These are phyloP conservation scores for Cytospora piceicola DNA, from an alignment of 2,329 filamentous ascomycete genomes.

Conservation along the genomic window DNA sequence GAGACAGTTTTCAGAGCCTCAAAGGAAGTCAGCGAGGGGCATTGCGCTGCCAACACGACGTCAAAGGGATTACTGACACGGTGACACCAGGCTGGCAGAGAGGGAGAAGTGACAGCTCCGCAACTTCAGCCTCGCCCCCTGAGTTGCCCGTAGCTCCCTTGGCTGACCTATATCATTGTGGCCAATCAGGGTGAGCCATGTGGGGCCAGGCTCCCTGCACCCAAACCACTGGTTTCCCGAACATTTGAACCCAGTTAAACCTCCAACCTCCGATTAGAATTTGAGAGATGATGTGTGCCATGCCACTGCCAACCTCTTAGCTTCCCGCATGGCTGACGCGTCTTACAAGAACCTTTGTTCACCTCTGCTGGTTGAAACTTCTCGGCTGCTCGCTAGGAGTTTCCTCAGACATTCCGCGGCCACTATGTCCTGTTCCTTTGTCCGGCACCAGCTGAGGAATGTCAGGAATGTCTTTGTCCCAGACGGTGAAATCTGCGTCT, in stretches of 20 bases:
- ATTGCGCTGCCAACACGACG: conserved; percentile 30
- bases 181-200: not conserved
- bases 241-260: too few relatives aligned
- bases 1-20: conserved; percentile 7
- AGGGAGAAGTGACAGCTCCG: conserved; percentile 29
- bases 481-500: not conserved
- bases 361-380: not conserved
- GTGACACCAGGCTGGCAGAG: conserved; percentile 29
- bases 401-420: conserved; percentile 1
- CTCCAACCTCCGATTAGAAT: conserved; percentile 5
- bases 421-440: conserved; percentile 13
- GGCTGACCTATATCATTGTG: not conserved
- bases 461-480: conserved; percentile 2
- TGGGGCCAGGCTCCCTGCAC: not conserved
- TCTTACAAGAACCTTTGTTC: conserved; percentile 18
- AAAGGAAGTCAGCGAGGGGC: conserved; percentile 6
- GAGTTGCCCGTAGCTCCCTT: conserved; percentile 11
- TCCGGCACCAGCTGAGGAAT: conserved; percentile 8
- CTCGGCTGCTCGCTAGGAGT: not conserved
- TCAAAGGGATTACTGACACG: conserved; percentile 1
- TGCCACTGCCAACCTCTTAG: conserved; percentile 1
- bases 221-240: too few relatives aligned
- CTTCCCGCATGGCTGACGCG: conserved; percentile 7
- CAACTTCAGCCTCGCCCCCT: conserved; percentile 29
- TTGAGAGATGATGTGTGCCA: conserved; percentile 24